Evolutionary conservation across 2,329 filamentous ascomycete species (phyloP).

Genomic region (Nemania serpens): DNA sequence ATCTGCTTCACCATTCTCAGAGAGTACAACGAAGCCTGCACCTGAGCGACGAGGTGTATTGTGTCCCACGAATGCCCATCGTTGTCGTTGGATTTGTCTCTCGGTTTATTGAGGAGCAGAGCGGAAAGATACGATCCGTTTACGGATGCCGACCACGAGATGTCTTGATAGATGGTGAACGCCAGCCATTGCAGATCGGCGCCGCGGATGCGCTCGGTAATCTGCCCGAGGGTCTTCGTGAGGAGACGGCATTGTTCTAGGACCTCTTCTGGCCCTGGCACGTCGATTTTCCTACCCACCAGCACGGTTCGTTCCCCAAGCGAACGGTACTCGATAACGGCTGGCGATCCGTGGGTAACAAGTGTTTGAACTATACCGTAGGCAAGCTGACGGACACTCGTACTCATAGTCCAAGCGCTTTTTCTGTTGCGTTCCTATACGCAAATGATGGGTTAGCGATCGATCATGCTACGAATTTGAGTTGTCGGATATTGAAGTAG

Average conservation of each 20-base stretch:
- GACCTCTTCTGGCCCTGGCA: constrained; percentile 33
- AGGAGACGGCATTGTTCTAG: constrained; percentile 34
- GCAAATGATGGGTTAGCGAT: constrained; percentile 1
- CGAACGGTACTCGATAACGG: constrained; percentile 47
- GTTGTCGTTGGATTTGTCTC: constrained; percentile 36
- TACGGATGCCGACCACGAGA: constrained; percentile 40
- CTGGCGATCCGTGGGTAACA: constrained; percentile 3
- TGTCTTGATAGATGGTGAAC: constrained; percentile 46
- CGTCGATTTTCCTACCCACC: constrained; percentile 40
- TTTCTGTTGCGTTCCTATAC: constrained; percentile 37
- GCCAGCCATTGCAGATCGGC: constrained; percentile 41
- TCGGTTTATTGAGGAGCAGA: constrained; percentile 38
- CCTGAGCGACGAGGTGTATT: constrained; percentile 65
- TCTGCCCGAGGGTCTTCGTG: constrained; percentile 31
- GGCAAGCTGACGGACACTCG: constrained; percentile 42
- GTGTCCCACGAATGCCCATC: constrained; percentile 56
- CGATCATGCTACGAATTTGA: too few relatives aligned
- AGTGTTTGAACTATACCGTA: constrained; percentile 43
- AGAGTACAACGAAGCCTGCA: constrained; percentile 66
- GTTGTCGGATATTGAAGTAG: too few relatives aligned
- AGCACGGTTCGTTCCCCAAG: constrained; percentile 38
- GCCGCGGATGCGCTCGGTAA: constrained; percentile 26
- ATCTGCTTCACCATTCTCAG: constrained; percentile 61
- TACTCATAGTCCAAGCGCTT: constrained; percentile 48
- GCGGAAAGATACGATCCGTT: constrained; percentile 41